Evolutionary conservation across 208 protist species (phyloP).

Genomic region (Trypanosoma vivax): DNA sequence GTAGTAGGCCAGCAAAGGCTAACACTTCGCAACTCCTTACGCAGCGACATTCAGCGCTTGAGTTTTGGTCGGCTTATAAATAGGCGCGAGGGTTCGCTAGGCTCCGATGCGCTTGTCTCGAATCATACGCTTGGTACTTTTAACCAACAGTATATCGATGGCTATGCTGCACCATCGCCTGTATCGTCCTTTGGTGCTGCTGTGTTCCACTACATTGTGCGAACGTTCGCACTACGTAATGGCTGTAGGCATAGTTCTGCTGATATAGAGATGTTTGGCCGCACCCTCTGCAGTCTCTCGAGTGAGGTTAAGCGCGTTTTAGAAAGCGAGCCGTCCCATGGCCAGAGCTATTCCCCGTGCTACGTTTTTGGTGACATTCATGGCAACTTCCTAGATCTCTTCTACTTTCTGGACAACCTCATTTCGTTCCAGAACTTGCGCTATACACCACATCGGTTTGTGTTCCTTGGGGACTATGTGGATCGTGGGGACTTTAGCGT

Average conservation of each 20-base stretch:
- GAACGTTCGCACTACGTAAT: slow-evolving; percentile 78
- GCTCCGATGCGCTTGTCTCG: slow-evolving; percentile 77
- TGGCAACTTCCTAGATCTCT: slow-evolving; percentile 92
- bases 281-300: slow-evolving; percentile 74
- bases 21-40: not conserved
- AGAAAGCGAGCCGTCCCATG: slow-evolving; percentile 65
- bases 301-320: slow-evolving; percentile 64
- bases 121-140: slow-evolving; percentile 69
- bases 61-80: slow-evolving; percentile 16
- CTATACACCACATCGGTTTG: slow-evolving; percentile 90
- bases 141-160: slow-evolving; percentile 52
- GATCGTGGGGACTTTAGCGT: slow-evolving; percentile 94
- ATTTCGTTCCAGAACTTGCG: slow-evolving; percentile 88
- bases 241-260: slow-evolving; percentile 66
- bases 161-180: slow-evolving; percentile 38
- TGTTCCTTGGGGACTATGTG: slow-evolving; percentile 99
- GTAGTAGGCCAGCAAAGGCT: not conserved
- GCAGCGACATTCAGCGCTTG: slow-evolving; percentile 11
- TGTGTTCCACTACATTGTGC: slow-evolving; percentile 84
- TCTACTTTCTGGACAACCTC: slow-evolving; percentile 91
- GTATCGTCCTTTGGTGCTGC: slow-evolving; percentile 66
- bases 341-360: slow-evolving; percentile 65
- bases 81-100: slow-evolving; percentile 56
- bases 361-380: slow-evolving; percentile 94
- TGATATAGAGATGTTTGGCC: slow-evolving; percentile 80